Evolutionary conservation across 805 yeast species (phyloP).

Genomic region (Yarrowia sp.): DNA sequence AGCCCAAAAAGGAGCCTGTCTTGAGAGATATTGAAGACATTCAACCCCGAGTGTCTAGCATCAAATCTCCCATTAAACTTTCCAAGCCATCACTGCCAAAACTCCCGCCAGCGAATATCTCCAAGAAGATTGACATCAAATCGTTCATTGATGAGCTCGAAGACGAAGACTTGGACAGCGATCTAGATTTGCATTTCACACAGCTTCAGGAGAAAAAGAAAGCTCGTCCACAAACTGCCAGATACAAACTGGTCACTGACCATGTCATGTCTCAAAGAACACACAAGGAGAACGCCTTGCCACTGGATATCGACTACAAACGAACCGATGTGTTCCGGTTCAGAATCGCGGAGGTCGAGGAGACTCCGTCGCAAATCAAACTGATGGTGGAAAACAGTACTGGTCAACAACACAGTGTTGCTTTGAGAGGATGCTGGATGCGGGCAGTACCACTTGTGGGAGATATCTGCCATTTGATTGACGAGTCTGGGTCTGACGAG

Average conservation of each 20-base stretch:
- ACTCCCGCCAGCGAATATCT: not conserved
- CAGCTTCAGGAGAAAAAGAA: slow-evolving; percentile 2
- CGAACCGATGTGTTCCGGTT: slow-evolving; percentile 6
- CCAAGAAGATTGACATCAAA: not conserved
- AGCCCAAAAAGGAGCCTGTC: not conserved
- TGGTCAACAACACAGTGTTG: not conserved
- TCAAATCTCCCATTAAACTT: not conserved
- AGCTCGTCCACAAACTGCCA: not conserved
- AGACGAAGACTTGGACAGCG: slow-evolving; percentile 15
- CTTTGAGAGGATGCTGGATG: slow-evolving; percentile 19
- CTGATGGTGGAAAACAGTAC: slow-evolving; percentile 1
- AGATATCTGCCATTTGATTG: slow-evolving; percentile 39
- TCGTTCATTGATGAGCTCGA: slow-evolving; percentile 7
- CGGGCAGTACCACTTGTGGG: slow-evolving; percentile 29
- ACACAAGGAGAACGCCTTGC: not conserved
- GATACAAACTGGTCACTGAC: slow-evolving; percentile 18
- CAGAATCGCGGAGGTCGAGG: not conserved
- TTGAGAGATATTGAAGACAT: not conserved
- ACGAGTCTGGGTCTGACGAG: slow-evolving; percentile 25
- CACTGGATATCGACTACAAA: slow-evolving; percentile 17
- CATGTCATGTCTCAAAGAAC: slow-evolving; percentile 19
- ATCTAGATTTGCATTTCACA: not conserved
- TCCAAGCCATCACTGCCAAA: not conserved
- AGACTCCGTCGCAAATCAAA: not conserved
- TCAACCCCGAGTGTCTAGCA: not conserved